Conservation (phyloP, 495 filamentous ascomycete genomes). For the Xylaria intraflava region DNA sequence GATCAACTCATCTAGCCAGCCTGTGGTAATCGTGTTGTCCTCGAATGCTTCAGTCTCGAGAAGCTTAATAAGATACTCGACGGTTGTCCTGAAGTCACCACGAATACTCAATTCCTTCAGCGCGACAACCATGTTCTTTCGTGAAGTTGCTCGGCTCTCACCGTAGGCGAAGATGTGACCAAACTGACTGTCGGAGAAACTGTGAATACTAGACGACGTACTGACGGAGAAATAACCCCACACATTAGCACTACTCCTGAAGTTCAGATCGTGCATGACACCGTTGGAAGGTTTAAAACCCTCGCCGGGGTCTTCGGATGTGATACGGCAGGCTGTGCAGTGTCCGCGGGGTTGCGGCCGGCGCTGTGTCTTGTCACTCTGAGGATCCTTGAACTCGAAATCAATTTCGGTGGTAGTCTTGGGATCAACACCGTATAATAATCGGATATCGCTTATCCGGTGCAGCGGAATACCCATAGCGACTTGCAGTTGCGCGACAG, state of each 20-base stretch:
- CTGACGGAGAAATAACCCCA: constrained; percentile 99
- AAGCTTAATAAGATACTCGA: constrained; percentile 98
- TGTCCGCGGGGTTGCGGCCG: constrained; percentile 91
- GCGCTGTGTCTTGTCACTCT: constrained; percentile 77
- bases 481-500: constrained; percentile 94
- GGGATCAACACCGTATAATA: constrained; percentile 94
- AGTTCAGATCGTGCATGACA: constrained; percentile 99
- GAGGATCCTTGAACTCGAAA: constrained; percentile 88
- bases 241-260: constrained; percentile 95
- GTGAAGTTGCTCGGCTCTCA: constrained; percentile 88
- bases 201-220: constrained; percentile 93
- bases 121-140: constrained; percentile 99
- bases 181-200: constrained; percentile 98
- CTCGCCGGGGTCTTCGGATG: constrained; percentile 97
- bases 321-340: constrained; percentile 98
- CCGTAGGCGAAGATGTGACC: constrained; percentile 99
- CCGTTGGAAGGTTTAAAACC: constrained; percentile 99
- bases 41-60: constrained; percentile 98
- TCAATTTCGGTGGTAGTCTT: constrained; percentile 82
- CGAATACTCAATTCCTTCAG: constrained; percentile 98
- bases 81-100: constrained; percentile 96
- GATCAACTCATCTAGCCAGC: constrained; percentile 98
- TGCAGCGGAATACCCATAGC: constrained; percentile 98
- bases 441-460: constrained; percentile 89
- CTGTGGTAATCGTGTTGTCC: constrained; percentile 98